Conservation (phyloP, 1,139 yeast genomes). For the Zygosaccharomyces pseudobailii region DNA sequence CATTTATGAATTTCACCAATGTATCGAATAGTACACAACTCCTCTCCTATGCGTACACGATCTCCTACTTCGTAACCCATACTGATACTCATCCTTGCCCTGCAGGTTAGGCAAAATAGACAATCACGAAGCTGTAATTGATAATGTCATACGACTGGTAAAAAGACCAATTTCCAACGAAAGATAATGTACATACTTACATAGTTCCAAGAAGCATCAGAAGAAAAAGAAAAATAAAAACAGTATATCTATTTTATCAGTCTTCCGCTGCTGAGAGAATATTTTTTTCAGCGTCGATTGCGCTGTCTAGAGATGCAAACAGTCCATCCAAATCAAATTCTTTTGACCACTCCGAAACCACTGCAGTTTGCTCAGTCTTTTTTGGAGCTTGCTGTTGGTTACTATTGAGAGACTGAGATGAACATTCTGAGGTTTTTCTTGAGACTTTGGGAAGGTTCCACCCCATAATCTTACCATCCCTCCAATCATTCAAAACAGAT, state of each 20-base stretch:
- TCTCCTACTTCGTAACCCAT: constrained; percentile 34
- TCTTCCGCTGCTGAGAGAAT: no score
- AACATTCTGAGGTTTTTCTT: constrained; percentile 35
- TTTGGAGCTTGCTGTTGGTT: constrained; percentile 35
- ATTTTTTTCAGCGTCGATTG: constrained; percentile 16
- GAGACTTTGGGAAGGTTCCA: constrained; percentile 84
- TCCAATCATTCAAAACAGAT: constrained; percentile 88
- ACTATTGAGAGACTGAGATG: constrained; percentile 28
- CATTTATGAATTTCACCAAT: constrained; percentile 59
- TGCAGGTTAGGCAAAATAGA: no score
- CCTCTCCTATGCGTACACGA: constrained; percentile 45
- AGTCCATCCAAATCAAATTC: constrained; percentile 90
- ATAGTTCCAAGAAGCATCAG: neutral
- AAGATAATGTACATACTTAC: constrained; percentile 6
- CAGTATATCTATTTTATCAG: no score
- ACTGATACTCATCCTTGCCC: neutral
- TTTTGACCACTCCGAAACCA: constrained; percentile 88
- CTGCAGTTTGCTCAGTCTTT: constrained; percentile 67
- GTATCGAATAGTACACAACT: constrained; percentile 59
- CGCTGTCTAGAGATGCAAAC: constrained; percentile 40
- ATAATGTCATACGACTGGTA: no score
- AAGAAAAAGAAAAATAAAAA: neutral
- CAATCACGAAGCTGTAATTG: no score
- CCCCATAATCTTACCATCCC: constrained; percentile 90
- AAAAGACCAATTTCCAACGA: neutral